Base-by-base conservation (phyloP, 345 rosid genomes). In the Brassica incana region DNA sequence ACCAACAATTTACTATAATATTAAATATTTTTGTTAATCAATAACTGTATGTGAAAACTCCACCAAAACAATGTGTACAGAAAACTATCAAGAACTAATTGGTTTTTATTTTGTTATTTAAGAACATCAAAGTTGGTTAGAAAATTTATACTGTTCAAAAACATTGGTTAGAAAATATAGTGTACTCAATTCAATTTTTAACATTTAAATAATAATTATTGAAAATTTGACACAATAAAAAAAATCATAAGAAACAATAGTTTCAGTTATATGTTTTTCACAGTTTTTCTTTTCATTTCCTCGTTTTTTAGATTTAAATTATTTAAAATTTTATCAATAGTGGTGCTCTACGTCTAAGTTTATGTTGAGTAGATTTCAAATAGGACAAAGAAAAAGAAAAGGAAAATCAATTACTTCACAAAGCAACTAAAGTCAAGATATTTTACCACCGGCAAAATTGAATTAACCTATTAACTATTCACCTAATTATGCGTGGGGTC, bases 401-500 rank as follows among this genome's bases (percentile, higher is more conserved):
- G 15, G 3, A 5, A 1, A 5, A 16, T 16, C 4, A 8, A 33
- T 56, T 76, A 6, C 67, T 58, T 35, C 6, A 3, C 2, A 35
- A 52, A 36, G 54, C 50, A 54, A 65, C 27, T 9, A 78, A 71
- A 72, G 72, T 73, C 62, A 38, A 60, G 58, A 40, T 59, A 30
- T 18, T 66, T 35, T 35, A 79, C 75, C 75, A 62, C 15, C 11
- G 54, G 14, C 59, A 63, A 75, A 52, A 65, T 38, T 64, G 62
- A 64, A 7, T 64, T 69, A 80, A 54, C 54, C 67, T 25, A 52
- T 64, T 64, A 64, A 69, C 10, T 74, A 59, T 16, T 70, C 59
- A 69, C 75, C 71, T 80, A 75, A 74, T 52, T 52, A 8, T 15
- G 65, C 27, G 73, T 75, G 32, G 72, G 77, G 33, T 16, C 80